Percentiles rank a stretch among this genome's conserved stretches.
Conservation (phyloP, 2,329 filamentous ascomycete species). For the Stemphylium beticola region DNA sequence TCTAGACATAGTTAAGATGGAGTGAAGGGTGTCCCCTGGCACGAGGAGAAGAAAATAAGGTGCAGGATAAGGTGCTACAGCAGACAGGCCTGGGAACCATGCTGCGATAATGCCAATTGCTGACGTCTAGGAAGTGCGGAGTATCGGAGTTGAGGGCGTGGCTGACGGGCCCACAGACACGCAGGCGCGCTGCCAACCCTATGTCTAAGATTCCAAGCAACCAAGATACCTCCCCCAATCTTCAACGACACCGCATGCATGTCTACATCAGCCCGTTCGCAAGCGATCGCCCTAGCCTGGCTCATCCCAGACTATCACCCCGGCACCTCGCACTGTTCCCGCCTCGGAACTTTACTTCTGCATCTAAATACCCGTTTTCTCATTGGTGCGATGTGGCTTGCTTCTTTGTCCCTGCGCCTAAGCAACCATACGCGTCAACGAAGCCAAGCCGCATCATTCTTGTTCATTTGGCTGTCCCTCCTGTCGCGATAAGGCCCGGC, state of each 20-base stretch:
- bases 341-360: slow-evolving; percentile 5
- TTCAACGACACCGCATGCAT: neutral
- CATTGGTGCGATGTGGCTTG: slow-evolving; percentile 14
- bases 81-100: no score
- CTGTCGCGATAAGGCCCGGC: slow-evolving; percentile 18
- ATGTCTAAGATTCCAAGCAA: no score
- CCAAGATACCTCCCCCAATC: no score
- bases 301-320: neutral
- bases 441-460: slow-evolving; percentile 20
- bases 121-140: no score
- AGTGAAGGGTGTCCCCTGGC: no score
- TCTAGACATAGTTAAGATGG: no score
- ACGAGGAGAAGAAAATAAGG: no score
- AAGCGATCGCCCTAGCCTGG: neutral
- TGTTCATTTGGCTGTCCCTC: slow-evolving; percentile 5
- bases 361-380: slow-evolving; percentile 3
- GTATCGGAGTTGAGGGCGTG: no score
- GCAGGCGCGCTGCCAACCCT: no score
- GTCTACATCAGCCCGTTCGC: neutral
- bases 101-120: no score
- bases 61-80: no score
- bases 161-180: no score
- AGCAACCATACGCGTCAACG: slow-evolving; percentile 27
- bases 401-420: slow-evolving; percentile 19
- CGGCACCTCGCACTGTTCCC: neutral